Evolutionary conservation across 1,284 basidiomycete genomes (phyloP), one percentile per base, ranked within the genome.

Genomic region (Leccinum glutinopallens): DNA sequence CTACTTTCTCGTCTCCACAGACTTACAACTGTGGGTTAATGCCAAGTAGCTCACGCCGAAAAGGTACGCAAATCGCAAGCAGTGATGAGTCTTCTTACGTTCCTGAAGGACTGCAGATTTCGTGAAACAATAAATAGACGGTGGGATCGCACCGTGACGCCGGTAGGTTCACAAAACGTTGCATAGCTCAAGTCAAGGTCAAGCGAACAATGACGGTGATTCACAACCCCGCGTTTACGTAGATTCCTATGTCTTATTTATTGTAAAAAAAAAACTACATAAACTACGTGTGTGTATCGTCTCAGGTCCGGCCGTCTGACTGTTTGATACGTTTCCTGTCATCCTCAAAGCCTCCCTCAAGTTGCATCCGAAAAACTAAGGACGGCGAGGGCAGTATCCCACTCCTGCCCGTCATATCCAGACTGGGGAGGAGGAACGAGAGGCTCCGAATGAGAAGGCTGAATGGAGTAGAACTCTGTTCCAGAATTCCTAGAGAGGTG

Each of bases 401-500:
- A 78, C 54, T 74, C 72, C 59, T 77, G 73, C 6, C 61, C 64
- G 15, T 69, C 71, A 43, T 63, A 39, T 43, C 33, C 65, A n/a
- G 41, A 22, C 2, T 64, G 66, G 33, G 65, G 32, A 3, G 17
- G 61, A 49, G 72, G 43, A 41, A 60, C 64, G 25, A 59, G 56
- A 22, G 41, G 43, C 5, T 66, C 73, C 9, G 67, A 53, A 56
- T 67, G 66, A 58, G 60, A 60, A 1, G 68, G 61, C 51, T 75
- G 67, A 33, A 58, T 41, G n/a, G 66, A 2, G 69, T 71, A 33
- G 70, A 67, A 58, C 72, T 69, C 63, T 83, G 80, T 67, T 83
- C 81, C 65, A 83, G 71, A 35, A 78, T 72, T 37, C 73, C 75
- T 70, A 83, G 75, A 3, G 80, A 80, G 3, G 79, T 79, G 65